Evolutionary conservation across 371 early-diverging fungal species (phyloP).

Genomic region (Polyrhizophydium stewartii): DNA sequence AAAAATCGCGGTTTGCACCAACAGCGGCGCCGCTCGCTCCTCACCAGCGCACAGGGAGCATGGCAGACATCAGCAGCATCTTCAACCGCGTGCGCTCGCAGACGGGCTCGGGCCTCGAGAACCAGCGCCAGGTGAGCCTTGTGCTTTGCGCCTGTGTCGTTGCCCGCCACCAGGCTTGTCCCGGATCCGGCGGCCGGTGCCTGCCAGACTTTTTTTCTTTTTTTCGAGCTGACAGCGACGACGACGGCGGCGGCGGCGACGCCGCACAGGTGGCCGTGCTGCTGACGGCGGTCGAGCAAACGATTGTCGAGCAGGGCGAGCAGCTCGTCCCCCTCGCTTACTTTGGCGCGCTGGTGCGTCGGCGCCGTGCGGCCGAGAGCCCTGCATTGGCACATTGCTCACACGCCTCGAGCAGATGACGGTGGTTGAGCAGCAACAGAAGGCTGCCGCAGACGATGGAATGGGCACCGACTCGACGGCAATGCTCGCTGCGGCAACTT

Average conservation of each 20-base stretch:
- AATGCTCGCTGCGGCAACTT: slow-evolving; percentile 67
- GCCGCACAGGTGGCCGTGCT: slow-evolving; percentile 61
- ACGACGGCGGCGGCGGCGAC: too few species aligned
- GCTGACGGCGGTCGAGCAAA: slow-evolving; percentile 84
- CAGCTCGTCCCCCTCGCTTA: slow-evolving; percentile 72
- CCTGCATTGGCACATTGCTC: neutral
- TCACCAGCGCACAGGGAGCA: too few species aligned
- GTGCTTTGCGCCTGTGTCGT: neutral
- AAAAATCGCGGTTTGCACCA: too few species aligned
- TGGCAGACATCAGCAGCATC: neutral
- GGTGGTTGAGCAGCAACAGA: slow-evolving; percentile 67
- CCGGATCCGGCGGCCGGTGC: too few species aligned
- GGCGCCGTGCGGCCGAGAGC: too few species aligned
- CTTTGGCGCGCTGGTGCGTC: slow-evolving; percentile 77
- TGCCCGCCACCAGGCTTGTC: neutral
- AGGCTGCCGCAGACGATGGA: slow-evolving; percentile 26
- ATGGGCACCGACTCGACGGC: neutral
- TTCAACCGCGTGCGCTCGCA: slow-evolving; percentile 35
- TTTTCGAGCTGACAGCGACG: too few species aligned
- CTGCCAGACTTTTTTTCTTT: neutral
- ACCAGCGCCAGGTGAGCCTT: slow-evolving; percentile 65
- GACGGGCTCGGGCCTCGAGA: slow-evolving; percentile 71
- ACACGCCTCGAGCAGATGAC: slow-evolving; percentile 39
- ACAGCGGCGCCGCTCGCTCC: too few species aligned
- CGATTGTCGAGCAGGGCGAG: slow-evolving; percentile 70